phyloP scores from a whole-genome alignment of 805 yeast genomes.

The Zygotorulaspora chibaensis region DNA sequence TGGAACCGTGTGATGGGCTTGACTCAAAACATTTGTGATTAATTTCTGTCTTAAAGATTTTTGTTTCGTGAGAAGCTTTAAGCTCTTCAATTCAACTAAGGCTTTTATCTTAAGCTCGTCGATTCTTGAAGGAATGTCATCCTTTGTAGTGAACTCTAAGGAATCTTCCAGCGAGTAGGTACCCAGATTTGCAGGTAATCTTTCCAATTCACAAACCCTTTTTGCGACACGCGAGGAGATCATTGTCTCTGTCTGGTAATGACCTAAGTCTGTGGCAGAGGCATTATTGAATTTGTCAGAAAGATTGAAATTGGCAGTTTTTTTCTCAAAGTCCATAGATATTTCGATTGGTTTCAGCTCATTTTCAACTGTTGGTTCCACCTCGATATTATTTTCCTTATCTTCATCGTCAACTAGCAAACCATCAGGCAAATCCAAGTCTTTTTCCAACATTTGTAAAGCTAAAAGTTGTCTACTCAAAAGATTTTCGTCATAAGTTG shows the following conservation, averaged over 20 bases:
- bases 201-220: constrained; percentile 58
- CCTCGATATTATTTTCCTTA: not conserved
- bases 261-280: constrained; percentile 42
- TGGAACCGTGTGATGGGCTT: constrained; percentile 53
- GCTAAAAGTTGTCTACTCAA: constrained; percentile 58
- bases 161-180: constrained; percentile 45
- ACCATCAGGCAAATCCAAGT: constrained; percentile 56
- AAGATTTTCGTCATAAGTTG: constrained; percentile 42
- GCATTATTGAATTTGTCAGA: constrained; percentile 26
- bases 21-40: constrained; percentile 48
- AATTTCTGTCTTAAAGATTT: constrained; percentile 62
- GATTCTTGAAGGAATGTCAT: constrained; percentile 41
- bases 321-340: constrained; percentile 30
- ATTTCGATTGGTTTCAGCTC: constrained; percentile 25
- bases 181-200: constrained; percentile 66
- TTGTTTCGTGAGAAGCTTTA: constrained; percentile 63
- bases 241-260: constrained; percentile 46
- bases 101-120: constrained; percentile 64
- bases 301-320: constrained; percentile 31
- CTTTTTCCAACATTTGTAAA: constrained; percentile 60
- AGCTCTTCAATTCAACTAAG: constrained; percentile 63
- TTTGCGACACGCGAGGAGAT: constrained; percentile 51
- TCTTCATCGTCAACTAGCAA: constrained; percentile 39
- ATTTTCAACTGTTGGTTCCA: not conserved
- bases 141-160: constrained; percentile 41